phyloP scores from a whole-genome alignment of 176 grass and related monocot genomes.

The Carex parvula region DNA sequence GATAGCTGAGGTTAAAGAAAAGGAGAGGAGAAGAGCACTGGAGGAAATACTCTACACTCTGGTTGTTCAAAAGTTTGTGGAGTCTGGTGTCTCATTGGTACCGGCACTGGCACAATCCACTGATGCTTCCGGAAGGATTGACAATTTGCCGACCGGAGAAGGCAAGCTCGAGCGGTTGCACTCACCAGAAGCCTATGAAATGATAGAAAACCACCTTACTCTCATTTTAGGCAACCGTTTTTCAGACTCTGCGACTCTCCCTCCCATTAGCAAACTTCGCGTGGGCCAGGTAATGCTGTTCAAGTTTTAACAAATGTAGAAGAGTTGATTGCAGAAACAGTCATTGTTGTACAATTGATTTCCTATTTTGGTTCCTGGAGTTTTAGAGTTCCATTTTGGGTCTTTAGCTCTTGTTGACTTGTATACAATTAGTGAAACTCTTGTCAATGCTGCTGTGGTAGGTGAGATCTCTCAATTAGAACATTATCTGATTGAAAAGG shows the following conservation, averaged over 20 bases:
- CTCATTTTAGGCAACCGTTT: constrained; percentile 80
- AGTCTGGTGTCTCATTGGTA: constrained; percentile 72
- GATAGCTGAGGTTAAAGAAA: constrained; percentile 96
- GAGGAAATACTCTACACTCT: constrained; percentile 93
- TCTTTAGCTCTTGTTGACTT: neutral
- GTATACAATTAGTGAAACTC: neutral
- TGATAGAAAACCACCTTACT: constrained; percentile 92
- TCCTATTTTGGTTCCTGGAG: neutral
- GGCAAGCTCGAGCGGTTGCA: constrained; percentile 68
- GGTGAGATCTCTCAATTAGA: neutral
- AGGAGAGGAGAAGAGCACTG: constrained; percentile 66
- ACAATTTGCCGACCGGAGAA: constrained; percentile 55
- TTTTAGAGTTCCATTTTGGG: neutral
- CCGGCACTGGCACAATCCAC: constrained; percentile 53
- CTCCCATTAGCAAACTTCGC: constrained; percentile 91
- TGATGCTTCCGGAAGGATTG: constrained; percentile 50
- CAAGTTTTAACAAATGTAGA: neutral
- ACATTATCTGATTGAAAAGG: neutral
- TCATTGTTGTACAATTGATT: neutral
- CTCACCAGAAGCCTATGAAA: constrained; percentile 75
- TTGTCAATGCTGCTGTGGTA: neutral
- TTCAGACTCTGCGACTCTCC: constrained; percentile 50
- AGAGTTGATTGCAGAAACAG: neutral
- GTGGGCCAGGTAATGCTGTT: constrained; percentile 49
- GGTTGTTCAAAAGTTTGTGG: constrained; percentile 94